These are phyloP conservation scores for Fusarium nanum DNA, from an alignment of 2,329 filamentous ascomycete genomes.

Conservation along the genomic window DNA sequence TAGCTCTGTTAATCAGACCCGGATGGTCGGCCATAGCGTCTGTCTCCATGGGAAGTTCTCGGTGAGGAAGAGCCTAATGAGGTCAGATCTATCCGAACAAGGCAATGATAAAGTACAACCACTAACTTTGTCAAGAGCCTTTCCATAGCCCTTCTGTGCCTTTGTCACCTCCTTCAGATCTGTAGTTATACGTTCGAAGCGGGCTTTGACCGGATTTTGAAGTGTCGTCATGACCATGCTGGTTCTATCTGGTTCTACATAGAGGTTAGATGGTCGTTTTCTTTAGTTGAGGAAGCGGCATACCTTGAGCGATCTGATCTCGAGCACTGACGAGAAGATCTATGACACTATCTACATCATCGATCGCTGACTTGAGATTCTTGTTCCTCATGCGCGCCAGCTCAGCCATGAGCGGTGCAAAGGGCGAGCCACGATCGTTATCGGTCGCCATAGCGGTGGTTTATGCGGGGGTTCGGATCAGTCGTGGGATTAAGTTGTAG, in stretches of 20 bases:
- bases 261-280: conserved; percentile 25
- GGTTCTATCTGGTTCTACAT: conserved; percentile 56
- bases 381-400: conserved; percentile 77
- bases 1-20: conserved; percentile 87
- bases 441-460: conserved; percentile 50
- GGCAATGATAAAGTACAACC: not conserved
- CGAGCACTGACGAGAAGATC: conserved; percentile 79
- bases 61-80: conserved; percentile 56
- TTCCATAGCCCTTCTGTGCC: conserved; percentile 84
- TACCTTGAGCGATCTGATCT: conserved; percentile 77
- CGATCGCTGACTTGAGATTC: conserved; percentile 75
- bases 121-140: conserved; percentile 81
- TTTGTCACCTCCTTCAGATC: conserved; percentile 86
- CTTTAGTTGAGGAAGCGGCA: not conserved
- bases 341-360: conserved; percentile 86
- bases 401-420: conserved; percentile 74
- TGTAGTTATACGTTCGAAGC: conserved; percentile 82
- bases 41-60: conserved; percentile 79
- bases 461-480: conserved; percentile 3
- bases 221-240: conserved; percentile 83
- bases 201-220: conserved; percentile 84
- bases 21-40: conserved; percentile 83
- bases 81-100: conserved; percentile 27
- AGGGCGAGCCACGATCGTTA: conserved; percentile 56
- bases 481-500: not conserved